Evolutionary conservation across 208 protist genomes (phyloP).

Genomic region (Sergeia podlipaevii): DNA sequence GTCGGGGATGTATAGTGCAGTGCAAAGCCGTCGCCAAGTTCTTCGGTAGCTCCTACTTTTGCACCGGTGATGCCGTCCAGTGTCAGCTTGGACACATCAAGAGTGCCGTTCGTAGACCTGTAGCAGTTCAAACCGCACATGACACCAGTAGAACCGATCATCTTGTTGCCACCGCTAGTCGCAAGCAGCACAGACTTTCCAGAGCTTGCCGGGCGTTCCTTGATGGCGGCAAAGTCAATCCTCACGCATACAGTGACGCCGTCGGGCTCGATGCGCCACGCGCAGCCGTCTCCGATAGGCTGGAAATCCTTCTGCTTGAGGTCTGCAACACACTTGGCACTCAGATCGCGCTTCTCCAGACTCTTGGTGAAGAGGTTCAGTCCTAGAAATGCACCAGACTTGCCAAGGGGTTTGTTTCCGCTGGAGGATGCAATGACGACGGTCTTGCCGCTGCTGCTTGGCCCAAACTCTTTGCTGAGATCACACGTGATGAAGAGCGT

Average conservation of each 20-base stretch:
- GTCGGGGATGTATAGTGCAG: slow-evolving; percentile 20
- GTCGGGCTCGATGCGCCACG: slow-evolving; percentile 21
- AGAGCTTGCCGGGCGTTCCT: slow-evolving; percentile 33
- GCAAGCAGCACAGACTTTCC: slow-evolving; percentile 74
- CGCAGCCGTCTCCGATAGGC: slow-evolving; percentile 37
- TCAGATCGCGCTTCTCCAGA: slow-evolving; percentile 31
- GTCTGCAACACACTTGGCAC: slow-evolving; percentile 11
- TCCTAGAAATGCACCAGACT: slow-evolving; percentile 60
- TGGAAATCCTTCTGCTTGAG: slow-evolving; percentile 26
- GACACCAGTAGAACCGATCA: slow-evolving; percentile 58
- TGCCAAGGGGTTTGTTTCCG: slow-evolving; percentile 77
- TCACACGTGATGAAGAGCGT: slow-evolving; percentile 61
- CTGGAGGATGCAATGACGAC: slow-evolving; percentile 61
- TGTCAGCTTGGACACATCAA: slow-evolving; percentile 31
- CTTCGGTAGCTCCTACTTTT: slow-evolving; percentile 19
- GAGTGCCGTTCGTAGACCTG: slow-evolving; percentile 17
- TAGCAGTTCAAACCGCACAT: slow-evolving; percentile 74
- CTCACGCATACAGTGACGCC: slow-evolving; percentile 46
- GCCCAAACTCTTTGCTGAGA: slow-evolving; percentile 51
- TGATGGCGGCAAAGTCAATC: slow-evolving; percentile 47
- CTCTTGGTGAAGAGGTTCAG: slow-evolving; percentile 78
- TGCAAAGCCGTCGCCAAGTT: slow-evolving; percentile 32
- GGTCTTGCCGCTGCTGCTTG: slow-evolving; percentile 61
- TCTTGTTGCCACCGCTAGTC: slow-evolving; percentile 62
- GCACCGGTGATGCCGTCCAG: slow-evolving; percentile 7